phyloP scores from a whole-genome alignment of 2,329 filamentous ascomycete genomes.

The Fusarium verrucosum region DNA sequence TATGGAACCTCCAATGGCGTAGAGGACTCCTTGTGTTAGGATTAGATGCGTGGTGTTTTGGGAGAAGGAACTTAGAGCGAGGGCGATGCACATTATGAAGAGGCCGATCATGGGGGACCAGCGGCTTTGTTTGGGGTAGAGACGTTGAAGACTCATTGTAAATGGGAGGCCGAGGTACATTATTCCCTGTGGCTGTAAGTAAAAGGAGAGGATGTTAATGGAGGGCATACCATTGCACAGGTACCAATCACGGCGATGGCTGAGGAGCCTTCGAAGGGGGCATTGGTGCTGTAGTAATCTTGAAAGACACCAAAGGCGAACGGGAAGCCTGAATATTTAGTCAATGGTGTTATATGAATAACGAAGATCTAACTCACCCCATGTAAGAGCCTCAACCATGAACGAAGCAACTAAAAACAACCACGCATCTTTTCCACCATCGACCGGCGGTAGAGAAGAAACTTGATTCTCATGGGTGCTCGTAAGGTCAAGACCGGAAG shows the following conservation, averaged over 20 bases:
- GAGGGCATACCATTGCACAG: constrained; percentile 61
- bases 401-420: constrained; percentile 48
- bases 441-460: constrained; percentile 42
- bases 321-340: constrained; percentile 63
- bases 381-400: constrained; percentile 48
- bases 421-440: constrained; percentile 49
- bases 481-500: not conserved
- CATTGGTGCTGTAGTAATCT: constrained; percentile 70
- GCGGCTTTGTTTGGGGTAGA: constrained; percentile 51
- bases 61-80: constrained; percentile 63
- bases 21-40: constrained; percentile 68
- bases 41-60: constrained; percentile 64
- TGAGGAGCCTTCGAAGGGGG: constrained; percentile 63
- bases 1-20: constrained; percentile 65
- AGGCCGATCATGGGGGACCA: constrained; percentile 58
- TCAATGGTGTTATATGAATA: not conserved
- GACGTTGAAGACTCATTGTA: constrained; percentile 9
- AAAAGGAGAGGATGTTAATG: not conserved
- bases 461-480: not conserved
- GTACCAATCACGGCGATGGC: constrained; percentile 72
- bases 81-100: constrained; percentile 61
- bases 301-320: constrained; percentile 77
- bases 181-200: constrained; percentile 52
- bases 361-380: constrained; percentile 35
- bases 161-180: constrained; percentile 60